Evolutionary conservation across 2,329 filamentous ascomycete species (phyloP).

Genomic region (Arachnomyces sp.): DNA sequence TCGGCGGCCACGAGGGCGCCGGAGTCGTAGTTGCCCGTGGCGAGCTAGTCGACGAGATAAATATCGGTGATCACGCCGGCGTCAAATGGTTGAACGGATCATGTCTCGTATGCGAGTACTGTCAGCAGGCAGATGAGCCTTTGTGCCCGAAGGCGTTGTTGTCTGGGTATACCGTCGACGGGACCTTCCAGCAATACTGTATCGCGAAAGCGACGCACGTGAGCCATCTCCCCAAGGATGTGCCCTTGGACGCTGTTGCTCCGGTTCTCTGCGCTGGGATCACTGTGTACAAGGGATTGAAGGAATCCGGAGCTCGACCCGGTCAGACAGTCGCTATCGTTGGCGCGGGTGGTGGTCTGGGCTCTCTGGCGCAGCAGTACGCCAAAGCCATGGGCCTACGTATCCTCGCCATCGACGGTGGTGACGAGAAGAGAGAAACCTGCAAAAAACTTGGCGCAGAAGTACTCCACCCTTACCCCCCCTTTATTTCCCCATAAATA

Average conservation of each 20-base stretch:
- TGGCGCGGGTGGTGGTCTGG: conserved; percentile 77
- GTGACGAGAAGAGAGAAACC: conserved; percentile 70
- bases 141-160: conserved; percentile 68
- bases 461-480: conserved; percentile 15
- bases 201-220: conserved; percentile 81
- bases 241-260: conserved; percentile 66
- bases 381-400: conserved; percentile 83
- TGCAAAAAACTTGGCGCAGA: conserved; percentile 60
- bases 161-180: conserved; percentile 89
- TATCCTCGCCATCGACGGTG: conserved; percentile 73
- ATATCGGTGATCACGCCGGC: conserved; percentile 78
- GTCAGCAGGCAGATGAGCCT: conserved; percentile 71
- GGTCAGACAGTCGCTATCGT: conserved; percentile 78
- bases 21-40: conserved; percentile 77
- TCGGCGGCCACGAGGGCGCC: conserved; percentile 74
- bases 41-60: conserved; percentile 65
- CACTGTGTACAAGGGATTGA: conserved; percentile 86
- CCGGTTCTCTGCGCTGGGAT: conserved; percentile 79
- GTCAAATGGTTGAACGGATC: conserved; percentile 90
- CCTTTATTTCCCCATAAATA: conserved; percentile 9
- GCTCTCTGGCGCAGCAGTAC: conserved; percentile 75
- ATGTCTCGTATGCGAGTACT: conserved; percentile 77
- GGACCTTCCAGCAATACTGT: conserved; percentile 87
- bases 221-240: conserved; percentile 70
- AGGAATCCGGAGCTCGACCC: conserved; percentile 67